A percentile compares a stretch with the other conserved stretches of the same genome.
Conservation (phyloP, 306 rosid species). For the Rubus idaeus region DNA sequence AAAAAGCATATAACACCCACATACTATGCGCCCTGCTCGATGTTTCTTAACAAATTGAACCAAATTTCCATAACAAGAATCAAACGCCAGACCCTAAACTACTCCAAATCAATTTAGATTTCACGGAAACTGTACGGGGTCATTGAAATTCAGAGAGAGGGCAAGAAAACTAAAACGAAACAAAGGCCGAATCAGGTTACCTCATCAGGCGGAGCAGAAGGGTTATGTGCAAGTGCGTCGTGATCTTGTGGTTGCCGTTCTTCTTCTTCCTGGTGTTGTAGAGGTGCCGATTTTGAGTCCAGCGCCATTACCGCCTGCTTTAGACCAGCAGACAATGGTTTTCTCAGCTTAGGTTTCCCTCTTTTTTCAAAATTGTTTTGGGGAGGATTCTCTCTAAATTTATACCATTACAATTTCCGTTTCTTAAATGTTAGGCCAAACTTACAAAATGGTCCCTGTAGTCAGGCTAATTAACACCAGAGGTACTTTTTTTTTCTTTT, state of each 20-base stretch:
- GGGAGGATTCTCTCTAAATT: too few relatives aligned
- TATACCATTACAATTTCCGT: too few relatives aligned
- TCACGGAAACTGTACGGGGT: neutral
- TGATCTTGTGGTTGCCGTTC: conserved; percentile 12
- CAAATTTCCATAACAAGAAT: neutral
- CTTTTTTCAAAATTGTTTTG: conserved; percentile 9
- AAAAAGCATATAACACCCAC: neutral
- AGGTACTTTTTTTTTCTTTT: neutral
- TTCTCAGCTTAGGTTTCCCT: conserved; percentile 6
- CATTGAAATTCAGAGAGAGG: neutral
- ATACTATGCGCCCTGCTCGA: neutral
- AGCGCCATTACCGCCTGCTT: conserved; percentile 40
- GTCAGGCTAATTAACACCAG: too few relatives aligned
- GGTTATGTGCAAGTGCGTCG: conserved; percentile 53
- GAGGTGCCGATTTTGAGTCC: conserved; percentile 26
- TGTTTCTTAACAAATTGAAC: neutral
- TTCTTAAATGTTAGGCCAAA: neutral
- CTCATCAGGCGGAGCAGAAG: conserved; percentile 72
- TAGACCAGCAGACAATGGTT: neutral
- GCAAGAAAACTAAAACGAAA: neutral
- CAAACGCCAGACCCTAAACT: neutral
- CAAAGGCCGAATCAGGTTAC: conserved; percentile 22
- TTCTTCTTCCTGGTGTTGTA: conserved; percentile 34
- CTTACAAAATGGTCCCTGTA: too few relatives aligned
- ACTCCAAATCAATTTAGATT: neutral